Percentiles rank a stretch among this genome's conserved stretches.
Evolutionary conservation across 208 protist genomes (phyloP).

Genomic region (Wallacemonas collosoma): DNA sequence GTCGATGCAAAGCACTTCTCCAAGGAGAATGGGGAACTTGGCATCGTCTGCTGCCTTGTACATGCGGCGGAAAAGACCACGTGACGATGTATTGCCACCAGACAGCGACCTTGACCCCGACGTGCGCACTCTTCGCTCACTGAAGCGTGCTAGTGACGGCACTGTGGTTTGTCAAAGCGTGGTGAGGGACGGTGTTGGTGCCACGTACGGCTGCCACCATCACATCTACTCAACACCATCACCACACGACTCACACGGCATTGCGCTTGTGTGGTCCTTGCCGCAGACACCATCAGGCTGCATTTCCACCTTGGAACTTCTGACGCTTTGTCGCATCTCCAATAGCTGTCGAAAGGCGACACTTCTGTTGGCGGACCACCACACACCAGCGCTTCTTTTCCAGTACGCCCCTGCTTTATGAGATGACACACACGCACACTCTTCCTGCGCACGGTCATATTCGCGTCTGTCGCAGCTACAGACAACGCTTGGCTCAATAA

Average conservation of each 20-base stretch:
- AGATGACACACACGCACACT: neutral
- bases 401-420: slow-evolving; percentile 47
- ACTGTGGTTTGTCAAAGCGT: slow-evolving; percentile 41
- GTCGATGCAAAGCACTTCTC: neutral
- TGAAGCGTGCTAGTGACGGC: slow-evolving; percentile 12
- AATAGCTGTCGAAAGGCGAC: slow-evolving; percentile 74
- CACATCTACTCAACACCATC: slow-evolving; percentile 60
- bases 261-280: slow-evolving; percentile 65
- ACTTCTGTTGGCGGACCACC: slow-evolving; percentile 35
- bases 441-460: too few species aligned
- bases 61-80: neutral
- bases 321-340: slow-evolving; percentile 74
- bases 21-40: neutral
- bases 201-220: slow-evolving; percentile 72
- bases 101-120: neutral
- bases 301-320: slow-evolving; percentile 33
- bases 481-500: too few species aligned
- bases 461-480: too few species aligned
- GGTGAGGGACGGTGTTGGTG: slow-evolving; percentile 30
- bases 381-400: slow-evolving; percentile 29
- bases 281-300: slow-evolving; percentile 18
- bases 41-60: neutral
- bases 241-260: slow-evolving; percentile 54
- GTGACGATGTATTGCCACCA: neutral
- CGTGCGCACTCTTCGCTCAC: neutral